A percentile compares a stretch with the other conserved stretches of the same genome.
phyloP scores from a whole-genome alignment of 2,329 filamentous ascomycete genomes.

The Pyricularia sp. region DNA sequence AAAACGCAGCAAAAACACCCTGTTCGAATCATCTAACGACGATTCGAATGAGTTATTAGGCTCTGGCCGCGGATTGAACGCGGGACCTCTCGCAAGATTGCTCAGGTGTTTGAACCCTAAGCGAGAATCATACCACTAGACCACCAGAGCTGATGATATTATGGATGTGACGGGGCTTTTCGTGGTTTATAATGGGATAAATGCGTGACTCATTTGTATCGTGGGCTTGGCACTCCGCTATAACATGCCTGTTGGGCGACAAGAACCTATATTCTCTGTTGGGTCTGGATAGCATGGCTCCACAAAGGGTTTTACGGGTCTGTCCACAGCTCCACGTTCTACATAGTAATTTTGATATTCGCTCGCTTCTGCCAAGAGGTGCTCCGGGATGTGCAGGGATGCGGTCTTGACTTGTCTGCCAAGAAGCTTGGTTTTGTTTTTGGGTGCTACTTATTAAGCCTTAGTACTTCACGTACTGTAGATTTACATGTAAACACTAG shows the following conservation, averaged over 20 bases:
- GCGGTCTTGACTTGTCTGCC: no score
- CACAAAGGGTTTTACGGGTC: no score
- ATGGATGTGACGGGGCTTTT: neutral
- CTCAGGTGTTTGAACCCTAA: conserved; percentile 1
- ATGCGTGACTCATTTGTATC: neutral
- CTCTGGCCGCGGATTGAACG: neutral
- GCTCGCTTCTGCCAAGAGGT: no score
- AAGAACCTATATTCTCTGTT: neutral
- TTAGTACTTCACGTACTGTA: no score
- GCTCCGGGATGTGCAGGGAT: no score
- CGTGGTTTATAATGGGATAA: neutral
- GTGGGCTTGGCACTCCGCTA: neutral
- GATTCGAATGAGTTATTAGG: neutral
- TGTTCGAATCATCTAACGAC: no score
- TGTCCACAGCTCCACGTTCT: neutral
- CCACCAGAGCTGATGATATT: neutral
- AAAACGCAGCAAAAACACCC: neutral
- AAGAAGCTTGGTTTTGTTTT: no score
- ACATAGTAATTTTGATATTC: no score
- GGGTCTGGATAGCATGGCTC: neutral
- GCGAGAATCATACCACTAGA: conserved; percentile 5
- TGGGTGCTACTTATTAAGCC: no score
- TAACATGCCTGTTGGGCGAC: neutral
- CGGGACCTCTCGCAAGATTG: neutral
- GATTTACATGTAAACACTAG: no score